These are phyloP conservation scores for Fusarium sp. DNA, from an alignment of 2,329 filamentous ascomycete species.

Conservation along the genomic window DNA sequence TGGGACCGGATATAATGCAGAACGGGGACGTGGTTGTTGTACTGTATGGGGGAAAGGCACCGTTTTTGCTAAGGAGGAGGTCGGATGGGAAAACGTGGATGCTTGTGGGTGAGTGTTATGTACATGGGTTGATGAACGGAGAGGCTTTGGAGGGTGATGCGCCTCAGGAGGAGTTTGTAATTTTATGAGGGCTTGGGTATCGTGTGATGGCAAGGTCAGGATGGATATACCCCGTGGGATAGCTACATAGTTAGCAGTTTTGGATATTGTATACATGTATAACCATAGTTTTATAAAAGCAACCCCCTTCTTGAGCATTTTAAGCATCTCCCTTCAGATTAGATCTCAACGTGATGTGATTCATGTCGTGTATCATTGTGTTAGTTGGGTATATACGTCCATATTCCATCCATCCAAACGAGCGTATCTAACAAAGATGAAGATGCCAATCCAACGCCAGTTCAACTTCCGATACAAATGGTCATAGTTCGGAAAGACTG, in stretches of 20 bases:
- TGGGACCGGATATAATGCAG: constrained; percentile 48
- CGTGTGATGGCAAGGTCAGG: not conserved
- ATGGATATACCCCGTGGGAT: not conserved
- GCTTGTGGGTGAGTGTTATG: constrained; percentile 52
- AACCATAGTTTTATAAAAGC: not conserved
- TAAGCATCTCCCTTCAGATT: not conserved
- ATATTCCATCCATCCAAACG: constrained; percentile 11
- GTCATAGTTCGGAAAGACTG: constrained; percentile 21
- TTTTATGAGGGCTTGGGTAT: constrained; percentile 38
- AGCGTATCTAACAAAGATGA: constrained; percentile 12
- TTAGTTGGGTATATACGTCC: not conserved
- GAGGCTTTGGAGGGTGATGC: constrained; percentile 44
- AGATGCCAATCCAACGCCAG: constrained; percentile 26
- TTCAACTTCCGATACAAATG: constrained; percentile 7
- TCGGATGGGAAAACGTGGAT: constrained; percentile 34
- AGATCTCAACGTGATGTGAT: not conserved
- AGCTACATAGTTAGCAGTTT: not conserved
- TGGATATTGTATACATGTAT: not conserved
- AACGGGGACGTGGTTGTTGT: constrained; percentile 48
- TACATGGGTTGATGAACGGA: constrained; percentile 52
- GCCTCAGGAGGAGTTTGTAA: constrained; percentile 46
- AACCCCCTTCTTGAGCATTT: not conserved
- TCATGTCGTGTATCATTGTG: not conserved
- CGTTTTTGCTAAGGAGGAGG: constrained; percentile 45
- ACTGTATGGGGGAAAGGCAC: constrained; percentile 48